A percentile compares a stretch with the other conserved stretches of the same genome.
Conservation (phyloP, 2,329 filamentous ascomycete species). For the Colletotrichum musae region DNA sequence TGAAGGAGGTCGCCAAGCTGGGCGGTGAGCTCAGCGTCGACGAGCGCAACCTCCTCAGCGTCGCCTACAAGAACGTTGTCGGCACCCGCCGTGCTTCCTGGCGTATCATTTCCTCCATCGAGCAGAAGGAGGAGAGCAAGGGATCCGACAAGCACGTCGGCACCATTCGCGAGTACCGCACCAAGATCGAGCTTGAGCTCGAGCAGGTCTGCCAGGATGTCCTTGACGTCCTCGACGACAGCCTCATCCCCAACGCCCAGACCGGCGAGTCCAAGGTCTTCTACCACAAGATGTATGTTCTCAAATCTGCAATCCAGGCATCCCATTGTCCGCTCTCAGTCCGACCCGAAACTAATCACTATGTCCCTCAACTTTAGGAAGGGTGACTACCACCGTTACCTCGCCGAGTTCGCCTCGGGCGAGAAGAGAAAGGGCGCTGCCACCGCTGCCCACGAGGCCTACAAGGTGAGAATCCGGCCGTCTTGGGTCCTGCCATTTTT, state of each 20-base stretch:
- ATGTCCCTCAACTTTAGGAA: constrained; percentile 73
- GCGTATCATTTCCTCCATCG: constrained; percentile 99
- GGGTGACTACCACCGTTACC: constrained; percentile 96
- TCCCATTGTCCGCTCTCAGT: constrained; percentile 9
- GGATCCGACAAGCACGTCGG: constrained; percentile 94
- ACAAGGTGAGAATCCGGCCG: constrained; percentile 81
- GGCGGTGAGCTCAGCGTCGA: constrained; percentile 89
- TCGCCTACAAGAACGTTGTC: constrained; percentile 99
- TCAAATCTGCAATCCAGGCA: constrained; percentile 21
- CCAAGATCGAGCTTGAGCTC: constrained; percentile 98
- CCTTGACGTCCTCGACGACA: constrained; percentile 92
- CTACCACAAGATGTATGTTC: constrained; percentile 98
- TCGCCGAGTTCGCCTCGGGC: constrained; percentile 92
- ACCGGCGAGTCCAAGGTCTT: constrained; percentile 99
- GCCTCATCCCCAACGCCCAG: constrained; percentile 94
- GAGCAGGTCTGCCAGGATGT: constrained; percentile 99
- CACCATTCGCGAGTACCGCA: constrained; percentile 96
- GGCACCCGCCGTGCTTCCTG: constrained; percentile 98
- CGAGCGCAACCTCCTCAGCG: constrained; percentile 98
- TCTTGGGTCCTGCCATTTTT: neutral
- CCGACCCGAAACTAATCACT: constrained; percentile 29
- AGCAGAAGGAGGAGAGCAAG: constrained; percentile 99
- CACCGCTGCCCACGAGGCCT: constrained; percentile 91
- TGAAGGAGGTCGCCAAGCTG: constrained; percentile 99
- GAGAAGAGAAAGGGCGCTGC: constrained; percentile 93